A percentile compares a stretch with the other conserved stretches of the same genome.
phyloP scores from a whole-genome alignment of 2,329 filamentous ascomycete genomes.

The Berkeleyomyces basicola region DNA sequence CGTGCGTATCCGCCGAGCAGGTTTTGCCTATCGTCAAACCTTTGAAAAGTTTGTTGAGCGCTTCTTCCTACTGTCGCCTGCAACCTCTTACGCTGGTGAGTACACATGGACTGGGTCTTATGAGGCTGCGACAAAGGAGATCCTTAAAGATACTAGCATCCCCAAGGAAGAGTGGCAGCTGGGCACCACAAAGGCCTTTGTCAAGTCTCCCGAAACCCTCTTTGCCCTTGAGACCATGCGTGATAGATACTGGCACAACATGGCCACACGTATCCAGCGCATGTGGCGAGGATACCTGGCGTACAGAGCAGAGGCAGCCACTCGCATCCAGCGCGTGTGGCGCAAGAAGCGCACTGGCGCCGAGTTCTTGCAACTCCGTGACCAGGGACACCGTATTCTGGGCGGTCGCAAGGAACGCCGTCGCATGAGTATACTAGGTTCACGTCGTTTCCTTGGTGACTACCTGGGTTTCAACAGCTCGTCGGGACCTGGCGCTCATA shows the following conservation, averaged over 20 bases:
- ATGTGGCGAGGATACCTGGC: conserved; percentile 94
- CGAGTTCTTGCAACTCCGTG: conserved; percentile 74
- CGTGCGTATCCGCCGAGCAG: conserved; percentile 87
- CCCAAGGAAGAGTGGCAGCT: conserved; percentile 92
- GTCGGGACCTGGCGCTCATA: conserved; percentile 62
- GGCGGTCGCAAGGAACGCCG: conserved; percentile 78
- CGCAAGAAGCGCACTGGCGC: conserved; percentile 80
- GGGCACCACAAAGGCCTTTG: conserved; percentile 92
- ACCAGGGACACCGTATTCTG: conserved; percentile 71
- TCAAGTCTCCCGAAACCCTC: conserved; percentile 92
- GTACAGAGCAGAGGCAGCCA: conserved; percentile 83
- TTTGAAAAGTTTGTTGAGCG: conserved; percentile 98
- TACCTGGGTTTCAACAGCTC: conserved; percentile 78
- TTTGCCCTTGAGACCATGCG: conserved; percentile 97
- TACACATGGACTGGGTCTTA: conserved; percentile 90
- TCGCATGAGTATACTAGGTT: conserved; percentile 80
- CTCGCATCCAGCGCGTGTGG: conserved; percentile 89
- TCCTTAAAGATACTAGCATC: conserved; percentile 91
- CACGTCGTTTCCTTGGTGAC: conserved; percentile 82
- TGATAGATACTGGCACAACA: conserved; percentile 97
- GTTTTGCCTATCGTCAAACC: conserved; percentile 90
- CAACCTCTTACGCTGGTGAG: conserved; percentile 89
- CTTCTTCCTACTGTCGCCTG: conserved; percentile 87
- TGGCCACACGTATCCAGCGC: conserved; percentile 93
- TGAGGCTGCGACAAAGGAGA: conserved; percentile 75